Percentiles rank a stretch among this genome's conserved stretches.
phyloP scores from a whole-genome alignment of 2,329 filamentous ascomycete species.

The Aspergillus terreus region DNA sequence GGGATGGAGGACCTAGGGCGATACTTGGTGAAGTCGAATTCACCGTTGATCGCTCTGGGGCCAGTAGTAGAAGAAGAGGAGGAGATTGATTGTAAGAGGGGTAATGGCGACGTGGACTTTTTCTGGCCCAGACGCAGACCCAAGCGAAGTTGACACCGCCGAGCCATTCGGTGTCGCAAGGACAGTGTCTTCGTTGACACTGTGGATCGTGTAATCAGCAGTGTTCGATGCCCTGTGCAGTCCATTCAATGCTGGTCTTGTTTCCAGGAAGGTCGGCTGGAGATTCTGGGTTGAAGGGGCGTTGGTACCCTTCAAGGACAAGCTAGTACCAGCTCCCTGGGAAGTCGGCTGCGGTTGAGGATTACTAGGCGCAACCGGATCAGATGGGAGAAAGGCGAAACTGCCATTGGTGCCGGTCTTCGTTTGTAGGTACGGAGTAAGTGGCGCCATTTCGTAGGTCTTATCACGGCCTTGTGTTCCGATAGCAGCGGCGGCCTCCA shows the following conservation, averaged over 20 bases:
- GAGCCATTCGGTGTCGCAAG: slow-evolving; percentile 25
- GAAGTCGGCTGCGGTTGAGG: not conserved
- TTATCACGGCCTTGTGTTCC: slow-evolving; percentile 13
- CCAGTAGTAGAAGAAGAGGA: slow-evolving; percentile 14
- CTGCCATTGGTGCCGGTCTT: slow-evolving; percentile 3
- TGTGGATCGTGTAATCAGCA: slow-evolving; percentile 13
- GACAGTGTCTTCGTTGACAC: slow-evolving; percentile 15
- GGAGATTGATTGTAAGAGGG: slow-evolving; percentile 13
- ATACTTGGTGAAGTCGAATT: slow-evolving; percentile 47
- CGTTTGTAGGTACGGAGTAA: slow-evolving; percentile 14
- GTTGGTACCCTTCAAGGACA: not conserved
- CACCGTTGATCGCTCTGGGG: slow-evolving; percentile 20
- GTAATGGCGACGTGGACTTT: slow-evolving; percentile 25
- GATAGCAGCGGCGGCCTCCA: slow-evolving; percentile 23
- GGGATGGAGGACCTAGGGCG: slow-evolving; percentile 82
- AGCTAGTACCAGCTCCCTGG: not conserved
- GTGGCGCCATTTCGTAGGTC: slow-evolving; percentile 3
- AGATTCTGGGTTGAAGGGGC: not conserved
- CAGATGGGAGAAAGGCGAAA: slow-evolving; percentile 4
- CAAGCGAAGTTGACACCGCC: slow-evolving; percentile 22
- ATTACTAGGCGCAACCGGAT: not conserved
- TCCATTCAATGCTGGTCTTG: slow-evolving; percentile 2
- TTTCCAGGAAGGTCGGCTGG: slow-evolving; percentile 4
- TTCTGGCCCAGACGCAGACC: slow-evolving; percentile 20
- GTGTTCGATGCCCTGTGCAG: slow-evolving; percentile 13